Base-by-base conservation (phyloP, 352 stramenopile species). In the Plasmopara muralis region DNA sequence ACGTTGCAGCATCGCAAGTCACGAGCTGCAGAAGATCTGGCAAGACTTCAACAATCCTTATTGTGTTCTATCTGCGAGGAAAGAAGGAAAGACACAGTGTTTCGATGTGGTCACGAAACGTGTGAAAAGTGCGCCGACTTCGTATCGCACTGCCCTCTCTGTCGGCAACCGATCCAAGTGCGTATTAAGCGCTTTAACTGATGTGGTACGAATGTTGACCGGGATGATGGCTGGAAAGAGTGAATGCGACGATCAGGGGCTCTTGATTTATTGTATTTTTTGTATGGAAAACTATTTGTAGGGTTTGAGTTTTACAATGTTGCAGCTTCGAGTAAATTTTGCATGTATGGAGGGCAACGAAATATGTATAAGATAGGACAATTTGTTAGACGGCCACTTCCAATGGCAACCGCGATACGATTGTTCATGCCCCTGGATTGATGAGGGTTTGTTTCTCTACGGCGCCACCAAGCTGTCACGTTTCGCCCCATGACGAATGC, bases 91-190 rank as follows among this genome's bases (percentile, higher is more conserved):
- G 68, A 93, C 60, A 81, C 65, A 31, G 81, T 92, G 35, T 92
- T 90, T 64, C 81, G 91, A 64, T 92, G 81, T 47, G 83, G 79
- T 15, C 83, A 94, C 52, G 77, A 94, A 50, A 90, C 82, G 28
- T 94, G 83, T 46, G 53, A 63, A 18, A 53, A 57, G 10, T 91
- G 83, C 38, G 63, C 66, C 0, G 43, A 77, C 8, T 57, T 83
- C 30, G 34, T 94, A 15, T 58, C 60, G 25, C 60, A 87, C 44
- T 94, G 81, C 37, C 83, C 83, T 8, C 81, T 72, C 14, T 94
- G 81, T 61, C 76, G 81, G 6, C 67, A 87, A 43, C 39, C 70
- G 20, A 94, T 92, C 42, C 74, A 83, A 40, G 64, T 85, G 34
- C 78, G 83, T 18, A 93, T 90, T 54, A 80, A 77, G 38, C 76